Evolutionary conservation across 2,329 filamentous ascomycete genomes (phyloP).

Genomic region (Cladosporium colombiae): DNA sequence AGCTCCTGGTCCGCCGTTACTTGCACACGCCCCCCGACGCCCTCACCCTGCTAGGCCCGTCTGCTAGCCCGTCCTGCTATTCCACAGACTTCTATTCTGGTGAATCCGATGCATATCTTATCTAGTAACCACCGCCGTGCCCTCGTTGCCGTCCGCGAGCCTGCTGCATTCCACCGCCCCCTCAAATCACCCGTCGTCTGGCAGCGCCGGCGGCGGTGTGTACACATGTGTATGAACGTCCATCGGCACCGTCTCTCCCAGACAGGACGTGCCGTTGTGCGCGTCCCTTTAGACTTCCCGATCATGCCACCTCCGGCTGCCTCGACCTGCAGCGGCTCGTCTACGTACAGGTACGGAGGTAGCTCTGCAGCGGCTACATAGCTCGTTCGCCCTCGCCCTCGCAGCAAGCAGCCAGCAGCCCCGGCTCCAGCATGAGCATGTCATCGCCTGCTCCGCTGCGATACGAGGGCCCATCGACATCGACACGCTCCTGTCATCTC

Average conservation of each 20-base stretch:
- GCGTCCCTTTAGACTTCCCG: conserved; percentile 15
- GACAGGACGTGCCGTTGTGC: neutral
- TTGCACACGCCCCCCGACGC: neutral
- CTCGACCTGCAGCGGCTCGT: conserved; percentile 9
- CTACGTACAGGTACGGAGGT: neutral
- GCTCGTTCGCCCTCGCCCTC: conserved; percentile 1
- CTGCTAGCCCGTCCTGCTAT: conserved; percentile 11
- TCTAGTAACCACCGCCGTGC: neutral
- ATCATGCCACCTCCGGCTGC: conserved; percentile 6
- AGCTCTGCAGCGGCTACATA: neutral
- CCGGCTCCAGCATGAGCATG: conserved; percentile 6
- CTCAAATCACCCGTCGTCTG: neutral
- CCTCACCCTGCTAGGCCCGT: conserved; percentile 4
- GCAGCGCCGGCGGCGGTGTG: neutral
- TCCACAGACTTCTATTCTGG: conserved; percentile 5
- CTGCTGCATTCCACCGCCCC: conserved; percentile 6
- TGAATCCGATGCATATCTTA: neutral
- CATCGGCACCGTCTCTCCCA: neutral
- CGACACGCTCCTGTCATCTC: neutral
- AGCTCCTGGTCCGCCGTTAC: conserved; percentile 4
- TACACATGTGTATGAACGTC: neutral
- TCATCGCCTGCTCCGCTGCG: conserved; percentile 9
- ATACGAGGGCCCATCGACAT: conserved; percentile 15
- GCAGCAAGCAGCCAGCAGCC: conserved; percentile 4
- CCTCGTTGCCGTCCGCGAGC: neutral